phyloP scores from a whole-genome alignment of 2,329 filamentous ascomycete genomes.

The Clonostachys rosea region DNA sequence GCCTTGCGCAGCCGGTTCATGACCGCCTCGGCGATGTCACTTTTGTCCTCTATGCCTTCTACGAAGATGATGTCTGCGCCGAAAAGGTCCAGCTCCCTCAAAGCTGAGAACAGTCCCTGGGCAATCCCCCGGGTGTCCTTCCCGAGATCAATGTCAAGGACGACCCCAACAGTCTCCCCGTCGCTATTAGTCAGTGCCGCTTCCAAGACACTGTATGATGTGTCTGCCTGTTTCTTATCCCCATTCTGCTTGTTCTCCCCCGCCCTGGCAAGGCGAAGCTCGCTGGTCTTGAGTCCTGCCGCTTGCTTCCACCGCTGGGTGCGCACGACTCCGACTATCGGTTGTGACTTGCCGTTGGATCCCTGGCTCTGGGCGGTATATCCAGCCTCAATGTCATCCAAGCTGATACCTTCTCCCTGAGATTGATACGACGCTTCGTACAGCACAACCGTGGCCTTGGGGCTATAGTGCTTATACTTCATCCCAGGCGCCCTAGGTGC shows the following conservation, averaged over 20 bases:
- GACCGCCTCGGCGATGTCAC: constrained; percentile 79
- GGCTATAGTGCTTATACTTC: constrained; percentile 99
- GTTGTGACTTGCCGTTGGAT: constrained; percentile 12
- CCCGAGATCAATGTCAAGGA: constrained; percentile 73
- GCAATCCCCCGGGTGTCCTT: constrained; percentile 69
- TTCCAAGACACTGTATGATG: constrained; percentile 32
- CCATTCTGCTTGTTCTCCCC: constrained; percentile 17
- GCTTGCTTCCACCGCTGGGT: constrained; percentile 47
- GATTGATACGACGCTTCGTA: constrained; percentile 56
- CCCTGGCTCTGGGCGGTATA: constrained; percentile 2
- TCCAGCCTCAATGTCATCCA: constrained; percentile 23
- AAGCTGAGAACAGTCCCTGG: constrained; percentile 79
- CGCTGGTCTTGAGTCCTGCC: constrained; percentile 28
- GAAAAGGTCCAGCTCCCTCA: constrained; percentile 78
- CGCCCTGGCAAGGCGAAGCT: constrained; percentile 10
- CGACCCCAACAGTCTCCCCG: constrained; percentile 25
- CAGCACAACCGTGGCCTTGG: constrained; percentile 78
- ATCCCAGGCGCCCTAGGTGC: constrained; percentile 87
- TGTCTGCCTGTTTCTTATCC: constrained; percentile 14
- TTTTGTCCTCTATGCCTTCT: constrained; percentile 77
- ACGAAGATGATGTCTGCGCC: constrained; percentile 83
- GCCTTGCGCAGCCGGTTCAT: constrained; percentile 83
- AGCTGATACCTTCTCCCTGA: constrained; percentile 25
- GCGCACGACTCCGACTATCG: constrained; percentile 47
- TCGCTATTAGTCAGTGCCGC: constrained; percentile 27